phyloP scores from a whole-genome alignment of 192 early-diverging fungal species.

The Umbelopsis sp. region DNA sequence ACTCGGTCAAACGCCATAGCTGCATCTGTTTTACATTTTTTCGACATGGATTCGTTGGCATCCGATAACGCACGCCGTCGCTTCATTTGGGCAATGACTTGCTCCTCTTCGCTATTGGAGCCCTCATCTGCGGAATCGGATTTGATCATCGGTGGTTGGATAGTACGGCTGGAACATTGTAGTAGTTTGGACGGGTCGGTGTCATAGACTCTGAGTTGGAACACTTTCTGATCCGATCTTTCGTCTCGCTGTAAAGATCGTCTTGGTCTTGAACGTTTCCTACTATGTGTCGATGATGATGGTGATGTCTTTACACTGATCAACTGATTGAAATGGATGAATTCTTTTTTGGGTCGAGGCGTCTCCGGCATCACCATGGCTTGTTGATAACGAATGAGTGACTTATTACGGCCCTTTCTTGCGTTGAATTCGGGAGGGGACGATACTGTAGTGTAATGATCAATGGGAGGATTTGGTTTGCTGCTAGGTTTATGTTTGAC shows the following conservation, averaged over 20 bases:
- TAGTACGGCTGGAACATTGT: conserved; percentile 1
- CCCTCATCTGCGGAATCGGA: background rate
- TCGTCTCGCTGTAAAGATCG: background rate
- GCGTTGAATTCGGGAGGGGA: background rate
- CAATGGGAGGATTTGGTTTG: background rate
- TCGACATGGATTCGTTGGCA: conserved; percentile 12
- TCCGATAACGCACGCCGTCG: conserved; percentile 18
- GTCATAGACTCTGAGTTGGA: conserved; percentile 23
- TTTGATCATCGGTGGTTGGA: conserved; percentile 17
- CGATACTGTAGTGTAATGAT: conserved; percentile 2
- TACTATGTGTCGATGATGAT: background rate
- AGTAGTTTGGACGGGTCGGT: conserved; percentile 13
- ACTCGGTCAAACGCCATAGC: conserved; percentile 32
- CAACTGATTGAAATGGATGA: conserved; percentile 7
- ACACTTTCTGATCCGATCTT: conserved; percentile 13
- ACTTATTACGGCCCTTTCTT: conserved; percentile 1
- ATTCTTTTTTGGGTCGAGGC: background rate
- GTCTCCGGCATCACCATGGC: background rate
- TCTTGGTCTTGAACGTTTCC: conserved; percentile 3
- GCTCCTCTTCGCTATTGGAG: conserved; percentile 1
- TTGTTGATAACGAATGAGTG: conserved; percentile 15
- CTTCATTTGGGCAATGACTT: background rate
- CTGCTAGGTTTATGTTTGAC: background rate
- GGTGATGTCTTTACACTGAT: background rate
- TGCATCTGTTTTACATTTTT: conserved; percentile 35